Percentiles rank a stretch among this genome's conserved stretches.
phyloP scores from a whole-genome alignment of 306 rosid genomes.

The Pyrus pyrifolia region DNA sequence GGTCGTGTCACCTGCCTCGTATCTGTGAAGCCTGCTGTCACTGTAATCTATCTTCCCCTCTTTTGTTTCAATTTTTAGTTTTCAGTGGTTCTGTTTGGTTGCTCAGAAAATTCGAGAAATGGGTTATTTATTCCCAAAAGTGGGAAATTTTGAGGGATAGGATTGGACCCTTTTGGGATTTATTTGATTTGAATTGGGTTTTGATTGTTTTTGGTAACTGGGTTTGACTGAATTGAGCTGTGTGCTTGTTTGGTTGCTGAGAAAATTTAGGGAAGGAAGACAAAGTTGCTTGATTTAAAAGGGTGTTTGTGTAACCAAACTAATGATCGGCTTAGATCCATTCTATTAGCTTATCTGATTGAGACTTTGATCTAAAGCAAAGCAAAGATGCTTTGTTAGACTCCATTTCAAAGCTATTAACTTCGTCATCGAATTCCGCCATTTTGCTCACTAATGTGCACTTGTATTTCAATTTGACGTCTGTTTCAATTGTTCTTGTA shows the following conservation, averaged over 20 bases:
- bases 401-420: background rate
- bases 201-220: background rate
- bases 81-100: background rate
- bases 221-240: background rate
- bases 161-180: background rate
- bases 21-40: conserved; percentile 23
- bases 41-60: conserved; percentile 7
- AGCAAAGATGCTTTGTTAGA: background rate
- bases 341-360: background rate
- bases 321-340: background rate
- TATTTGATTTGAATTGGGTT: background rate
- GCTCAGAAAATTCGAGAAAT: background rate
- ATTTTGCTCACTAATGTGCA: background rate
- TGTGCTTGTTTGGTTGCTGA: background rate
- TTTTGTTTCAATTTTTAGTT: background rate
- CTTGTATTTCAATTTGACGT: background rate
- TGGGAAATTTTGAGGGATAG: background rate
- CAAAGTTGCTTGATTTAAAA: background rate
- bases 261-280: background rate
- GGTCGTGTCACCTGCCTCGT: conserved; percentile 40
- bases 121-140: background rate
- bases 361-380: background rate
- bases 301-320: background rate
- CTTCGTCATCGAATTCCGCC: background rate
- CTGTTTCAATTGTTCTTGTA: background rate